These are phyloP conservation scores for Lentinula raphanica DNA, from an alignment of 768 basidiomycete species.

Conservation along the genomic window DNA sequence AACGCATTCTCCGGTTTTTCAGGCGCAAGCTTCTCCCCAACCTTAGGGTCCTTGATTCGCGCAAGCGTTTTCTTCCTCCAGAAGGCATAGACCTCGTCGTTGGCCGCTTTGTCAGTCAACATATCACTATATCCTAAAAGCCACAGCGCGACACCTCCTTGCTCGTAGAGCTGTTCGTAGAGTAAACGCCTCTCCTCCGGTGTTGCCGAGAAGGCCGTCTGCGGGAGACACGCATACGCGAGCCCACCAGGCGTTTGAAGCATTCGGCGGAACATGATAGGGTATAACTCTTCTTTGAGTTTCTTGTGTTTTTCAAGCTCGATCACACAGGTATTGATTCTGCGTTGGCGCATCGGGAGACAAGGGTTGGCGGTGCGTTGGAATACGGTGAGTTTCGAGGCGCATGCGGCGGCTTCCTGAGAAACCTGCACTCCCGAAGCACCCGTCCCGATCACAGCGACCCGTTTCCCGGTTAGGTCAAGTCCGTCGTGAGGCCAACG, in stretches of 20 bases:
- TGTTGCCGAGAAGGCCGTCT: not conserved
- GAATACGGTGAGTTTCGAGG: constrained; percentile 4
- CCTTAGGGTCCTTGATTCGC: constrained; percentile 8
- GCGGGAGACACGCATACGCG: not conserved
- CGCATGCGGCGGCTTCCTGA: constrained; percentile 5
- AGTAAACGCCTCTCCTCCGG: constrained; percentile 1
- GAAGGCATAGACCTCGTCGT: constrained; percentile 9
- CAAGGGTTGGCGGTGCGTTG: constrained; percentile 8
- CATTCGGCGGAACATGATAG: constrained; percentile 1
- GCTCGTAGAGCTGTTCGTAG: not conserved
- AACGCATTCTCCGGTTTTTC: constrained; percentile 8
- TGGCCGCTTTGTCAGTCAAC: constrained; percentile 1
- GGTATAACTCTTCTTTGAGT: constrained; percentile 5
- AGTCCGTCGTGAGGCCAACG: constrained; percentile 6
- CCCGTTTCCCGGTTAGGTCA: constrained; percentile 1
- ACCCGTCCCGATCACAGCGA: constrained; percentile 8
- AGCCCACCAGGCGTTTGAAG: constrained; percentile 4
- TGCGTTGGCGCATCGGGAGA: constrained; percentile 8
- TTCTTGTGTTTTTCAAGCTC: not conserved
- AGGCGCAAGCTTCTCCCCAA: constrained; percentile 12
- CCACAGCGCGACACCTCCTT: constrained; percentile 5
- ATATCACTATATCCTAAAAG: not conserved
- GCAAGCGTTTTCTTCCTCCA: constrained; percentile 11
- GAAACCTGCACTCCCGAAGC: constrained; percentile 6
- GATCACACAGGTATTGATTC: not conserved